These are phyloP conservation scores for Plasmodium vivax DNA, from an alignment of 169 alveolate species.

Conservation along the genomic window DNA sequence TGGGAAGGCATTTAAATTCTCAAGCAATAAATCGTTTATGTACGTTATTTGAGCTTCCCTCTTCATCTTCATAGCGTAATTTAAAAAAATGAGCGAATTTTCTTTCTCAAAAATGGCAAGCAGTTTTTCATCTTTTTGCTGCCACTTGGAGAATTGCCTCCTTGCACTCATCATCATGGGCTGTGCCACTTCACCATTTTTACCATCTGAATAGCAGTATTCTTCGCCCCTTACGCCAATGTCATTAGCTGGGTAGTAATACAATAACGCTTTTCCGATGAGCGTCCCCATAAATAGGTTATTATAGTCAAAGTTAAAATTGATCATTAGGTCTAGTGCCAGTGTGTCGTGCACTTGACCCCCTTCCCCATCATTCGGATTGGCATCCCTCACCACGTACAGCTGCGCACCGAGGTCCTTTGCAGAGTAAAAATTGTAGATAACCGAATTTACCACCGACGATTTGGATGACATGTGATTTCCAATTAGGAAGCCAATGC, in stretches of 20 bases:
- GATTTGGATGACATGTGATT: constrained; percentile 66
- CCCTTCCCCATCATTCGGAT: neutral
- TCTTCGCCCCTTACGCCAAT: constrained; percentile 20
- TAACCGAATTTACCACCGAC: constrained; percentile 37
- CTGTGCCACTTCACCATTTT: neutral
- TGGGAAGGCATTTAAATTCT: constrained; percentile 25
- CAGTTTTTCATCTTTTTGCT: neutral
- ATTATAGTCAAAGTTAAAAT: constrained; percentile 68
- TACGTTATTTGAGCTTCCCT: constrained; percentile 13
- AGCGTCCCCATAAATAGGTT: constrained; percentile 71
- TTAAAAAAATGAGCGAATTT: constrained; percentile 56
- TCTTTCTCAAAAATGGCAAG: constrained; percentile 29
- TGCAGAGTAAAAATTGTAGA: constrained; percentile 16
- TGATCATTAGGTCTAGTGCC: constrained; percentile 26
- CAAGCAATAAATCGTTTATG: constrained; percentile 35
- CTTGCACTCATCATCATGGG: neutral
- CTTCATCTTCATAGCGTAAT: constrained; percentile 40
- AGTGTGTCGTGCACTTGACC: neutral
- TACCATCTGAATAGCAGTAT: constrained; percentile 7
- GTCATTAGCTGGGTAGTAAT: constrained; percentile 67
- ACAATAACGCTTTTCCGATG: constrained; percentile 18
- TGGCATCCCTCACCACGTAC: neutral
- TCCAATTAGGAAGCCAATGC: constrained; percentile 67
- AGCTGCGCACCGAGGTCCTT: constrained; percentile 35
- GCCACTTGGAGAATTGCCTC: neutral